Evolutionary conservation across 2,329 filamentous ascomycete genomes (phyloP).

Genomic region (Bipolaris bicolor): DNA sequence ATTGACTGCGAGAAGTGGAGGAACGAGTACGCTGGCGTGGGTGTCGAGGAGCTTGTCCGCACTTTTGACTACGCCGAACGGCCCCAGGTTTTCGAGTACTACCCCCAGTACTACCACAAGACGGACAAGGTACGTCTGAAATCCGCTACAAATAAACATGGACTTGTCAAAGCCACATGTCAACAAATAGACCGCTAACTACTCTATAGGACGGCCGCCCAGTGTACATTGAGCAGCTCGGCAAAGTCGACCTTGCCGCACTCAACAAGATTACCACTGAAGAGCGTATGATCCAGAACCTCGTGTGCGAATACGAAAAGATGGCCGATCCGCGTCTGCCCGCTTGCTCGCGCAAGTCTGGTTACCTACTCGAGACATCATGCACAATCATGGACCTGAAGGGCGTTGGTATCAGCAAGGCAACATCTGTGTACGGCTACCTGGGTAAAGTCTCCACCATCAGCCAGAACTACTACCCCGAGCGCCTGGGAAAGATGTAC

Average conservation of each 20-base stretch:
- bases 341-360: conserved; percentile 90
- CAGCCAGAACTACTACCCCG: conserved; percentile 99
- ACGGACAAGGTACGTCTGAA: conserved; percentile 69
- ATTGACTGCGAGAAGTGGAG: conserved; percentile 90
- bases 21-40: conserved; percentile 70
- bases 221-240: conserved; percentile 95
- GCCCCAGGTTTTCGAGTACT: conserved; percentile 82
- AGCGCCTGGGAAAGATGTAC: conserved; percentile 94
- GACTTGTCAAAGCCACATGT: not conserved
- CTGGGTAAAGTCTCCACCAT: conserved; percentile 83
- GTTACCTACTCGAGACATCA: conserved; percentile 91
- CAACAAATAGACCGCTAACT: conserved; percentile 13
- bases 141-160: not conserved
- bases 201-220: conserved; percentile 82
- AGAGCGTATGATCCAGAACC: conserved; percentile 95
- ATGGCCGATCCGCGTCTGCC: conserved; percentile 90
- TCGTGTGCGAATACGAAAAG: conserved; percentile 98
- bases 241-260: conserved; percentile 85
- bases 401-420: conserved; percentile 83
- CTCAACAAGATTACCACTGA: conserved; percentile 93
- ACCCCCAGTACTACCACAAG: conserved; percentile 99
- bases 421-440: conserved; percentile 85
- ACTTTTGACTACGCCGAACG: conserved; percentile 90
- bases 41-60: conserved; percentile 78
- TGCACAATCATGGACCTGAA: conserved; percentile 99